Conservation (phyloP, 768 basidiomycete genomes). For the Lentinula edodes region DNA sequence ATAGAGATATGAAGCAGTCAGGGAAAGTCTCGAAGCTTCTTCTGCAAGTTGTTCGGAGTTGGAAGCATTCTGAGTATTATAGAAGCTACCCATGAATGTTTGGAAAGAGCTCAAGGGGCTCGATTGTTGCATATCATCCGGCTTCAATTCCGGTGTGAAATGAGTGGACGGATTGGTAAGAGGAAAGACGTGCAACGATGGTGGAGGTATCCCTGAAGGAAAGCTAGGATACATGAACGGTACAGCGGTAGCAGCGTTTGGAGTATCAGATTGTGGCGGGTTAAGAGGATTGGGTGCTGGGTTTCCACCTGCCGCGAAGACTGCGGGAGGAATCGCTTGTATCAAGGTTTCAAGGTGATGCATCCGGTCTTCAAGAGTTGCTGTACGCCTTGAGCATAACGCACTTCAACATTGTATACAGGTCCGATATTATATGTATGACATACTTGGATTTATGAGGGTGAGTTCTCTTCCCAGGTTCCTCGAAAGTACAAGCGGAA, state of each 20-base stretch:
- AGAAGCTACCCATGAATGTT: conserved; percentile 32
- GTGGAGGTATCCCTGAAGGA: conserved; percentile 11
- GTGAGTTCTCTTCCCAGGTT: conserved; percentile 79
- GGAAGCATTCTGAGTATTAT: conserved; percentile 12
- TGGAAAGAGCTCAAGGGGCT: conserved; percentile 38
- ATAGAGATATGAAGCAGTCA: conserved; percentile 79
- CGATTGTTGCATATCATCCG: conserved; percentile 37
- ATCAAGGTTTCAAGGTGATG: conserved; percentile 82
- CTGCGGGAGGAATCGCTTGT: conserved; percentile 76
- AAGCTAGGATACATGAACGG: conserved; percentile 36
- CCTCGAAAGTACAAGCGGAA: conserved; percentile 82
- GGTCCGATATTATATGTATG: not conserved
- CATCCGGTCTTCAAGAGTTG: conserved; percentile 85
- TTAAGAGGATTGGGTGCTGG: conserved; percentile 15
- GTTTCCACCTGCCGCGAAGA: conserved; percentile 55
- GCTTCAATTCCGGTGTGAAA: conserved; percentile 47
- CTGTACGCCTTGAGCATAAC: conserved; percentile 50
- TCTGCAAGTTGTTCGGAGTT: conserved; percentile 45
- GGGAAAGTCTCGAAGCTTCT: conserved; percentile 55
- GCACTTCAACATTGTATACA: not conserved
- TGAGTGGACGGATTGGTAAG: conserved; percentile 79
- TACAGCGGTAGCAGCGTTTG: conserved; percentile 25
- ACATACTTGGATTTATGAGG: conserved; percentile 86
- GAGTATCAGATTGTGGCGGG: conserved; percentile 21
- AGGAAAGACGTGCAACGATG: conserved; percentile 59